phyloP scores from a whole-genome alignment of 805 yeast genomes.

The Saturnispora zaruensis region DNA sequence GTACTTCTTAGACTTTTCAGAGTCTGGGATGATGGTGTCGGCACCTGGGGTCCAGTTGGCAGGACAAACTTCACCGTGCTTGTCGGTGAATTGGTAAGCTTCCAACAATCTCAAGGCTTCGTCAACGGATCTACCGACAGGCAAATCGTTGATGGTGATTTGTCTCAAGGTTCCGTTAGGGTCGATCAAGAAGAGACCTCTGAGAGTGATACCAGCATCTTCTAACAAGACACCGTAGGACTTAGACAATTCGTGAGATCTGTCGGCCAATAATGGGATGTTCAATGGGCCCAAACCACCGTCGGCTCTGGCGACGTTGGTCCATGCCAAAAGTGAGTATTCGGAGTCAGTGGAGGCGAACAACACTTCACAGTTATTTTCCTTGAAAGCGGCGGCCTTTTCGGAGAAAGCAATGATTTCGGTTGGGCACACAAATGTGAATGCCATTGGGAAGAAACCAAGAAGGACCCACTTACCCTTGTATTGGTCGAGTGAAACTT shows the following conservation, averaged over 20 bases:
- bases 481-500: constrained; percentile 87
- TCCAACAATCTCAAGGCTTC: constrained; percentile 96
- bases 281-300: constrained; percentile 97
- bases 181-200: constrained; percentile 97
- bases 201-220: constrained; percentile 94
- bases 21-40: constrained; percentile 83
- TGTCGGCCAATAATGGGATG: constrained; percentile 93
- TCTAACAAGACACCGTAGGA: constrained; percentile 97
- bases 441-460: constrained; percentile 97
- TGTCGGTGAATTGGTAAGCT: constrained; percentile 99
- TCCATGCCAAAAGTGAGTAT: constrained; percentile 96
- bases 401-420: constrained; percentile 98
- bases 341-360: constrained; percentile 98
- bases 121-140: constrained; percentile 98
- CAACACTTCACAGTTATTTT: constrained; percentile 77
- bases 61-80: constrained; percentile 99
- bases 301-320: constrained; percentile 89
- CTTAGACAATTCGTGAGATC: constrained; percentile 88
- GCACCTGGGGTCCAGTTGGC: constrained; percentile 98
- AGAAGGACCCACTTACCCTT: constrained; percentile 96
- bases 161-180: constrained; percentile 94
- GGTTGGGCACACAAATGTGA: constrained; percentile 99
- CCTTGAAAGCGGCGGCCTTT: constrained; percentile 83
- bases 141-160: constrained; percentile 95
- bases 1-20: constrained; percentile 71